Evolutionary conservation across 2,329 filamentous ascomycete species (phyloP).

Genomic region (Ceratocystis colombiana): DNA sequence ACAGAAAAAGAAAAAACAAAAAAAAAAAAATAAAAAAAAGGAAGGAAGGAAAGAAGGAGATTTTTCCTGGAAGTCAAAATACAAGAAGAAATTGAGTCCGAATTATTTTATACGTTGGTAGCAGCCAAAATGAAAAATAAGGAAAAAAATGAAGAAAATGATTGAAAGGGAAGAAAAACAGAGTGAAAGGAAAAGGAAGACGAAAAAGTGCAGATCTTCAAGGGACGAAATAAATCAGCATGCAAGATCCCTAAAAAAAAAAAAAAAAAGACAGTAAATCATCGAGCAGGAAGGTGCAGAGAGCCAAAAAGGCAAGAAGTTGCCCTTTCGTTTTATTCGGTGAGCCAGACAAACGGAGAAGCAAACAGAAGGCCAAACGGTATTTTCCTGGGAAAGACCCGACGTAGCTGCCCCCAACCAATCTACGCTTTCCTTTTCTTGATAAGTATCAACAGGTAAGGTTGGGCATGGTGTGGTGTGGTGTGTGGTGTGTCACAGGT

Average conservation of each 20-base stretch:
- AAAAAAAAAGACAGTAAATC: neutral
- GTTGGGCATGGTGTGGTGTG: too few species aligned
- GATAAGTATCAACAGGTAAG: too few species aligned
- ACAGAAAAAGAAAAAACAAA: neutral
- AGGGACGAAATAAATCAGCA: constrained; percentile 11
- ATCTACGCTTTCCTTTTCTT: neutral
- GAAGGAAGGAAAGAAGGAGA: too few species aligned
- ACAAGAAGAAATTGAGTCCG: neutral
- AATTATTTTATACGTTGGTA: neutral
- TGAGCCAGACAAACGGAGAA: neutral
- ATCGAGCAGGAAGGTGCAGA: neutral
- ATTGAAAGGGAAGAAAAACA: neutral
- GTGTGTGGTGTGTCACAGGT: too few species aligned
- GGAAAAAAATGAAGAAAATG: too few species aligned
- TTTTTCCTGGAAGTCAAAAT: too few species aligned
- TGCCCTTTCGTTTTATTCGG: neutral
- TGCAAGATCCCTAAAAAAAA: constrained; percentile 1
- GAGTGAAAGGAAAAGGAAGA: neutral
- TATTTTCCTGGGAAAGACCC: neutral
- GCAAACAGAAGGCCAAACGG: constrained; percentile 1
- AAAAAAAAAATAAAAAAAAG: neutral
- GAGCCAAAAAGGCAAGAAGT: neutral
- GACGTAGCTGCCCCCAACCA: neutral
- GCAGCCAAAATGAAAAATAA: neutral
- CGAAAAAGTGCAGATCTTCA: constrained; percentile 9